Evolutionary conservation across 2,329 filamentous ascomycete species (phyloP), one percentile per base, ranked within the genome.

Genomic region (Fusarium fujikuroi): DNA sequence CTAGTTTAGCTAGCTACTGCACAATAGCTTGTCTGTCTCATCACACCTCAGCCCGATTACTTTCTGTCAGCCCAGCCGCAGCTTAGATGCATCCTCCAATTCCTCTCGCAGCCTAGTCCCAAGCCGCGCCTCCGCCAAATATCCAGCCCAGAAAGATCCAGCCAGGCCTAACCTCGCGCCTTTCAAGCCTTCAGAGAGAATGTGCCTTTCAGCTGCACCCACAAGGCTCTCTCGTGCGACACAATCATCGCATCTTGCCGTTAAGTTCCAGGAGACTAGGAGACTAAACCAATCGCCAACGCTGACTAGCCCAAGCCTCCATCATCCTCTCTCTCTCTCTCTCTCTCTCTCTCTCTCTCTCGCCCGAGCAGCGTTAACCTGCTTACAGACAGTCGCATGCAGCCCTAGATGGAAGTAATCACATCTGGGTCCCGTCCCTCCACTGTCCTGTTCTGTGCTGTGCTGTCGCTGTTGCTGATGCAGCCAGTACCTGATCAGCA

Each of bases 111-210:
- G 63, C 57, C 68, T 75, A 76, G 73, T 54, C 60, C 44, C 65
- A 64, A 66, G 63, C 73, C 66, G 43, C 62, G 66, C 65, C 76
- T 71, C 71, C 65, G 65, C 68, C 67, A 75, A 66, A 74, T 66
- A 73, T 65, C 58, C 62, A 70, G 61, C 63, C 75, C 66, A 73
- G 63, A 63, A 42, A 47, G 60, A 69, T 72, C 73, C 67, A 67
- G 72, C 54, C 71, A 70, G 70, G 65, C 75, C 67, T 57, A 63
- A 59, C 63, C 60, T 70, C 54, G 59, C 36, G 53, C 61, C 43
- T 57, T 44, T 60, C 34, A 64, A 73, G 70, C 69, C 70, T 73
- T 47, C n/a, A 12, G n/a, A 28, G 25, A 42, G 36, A 68, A 68
- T 63, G 42, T 68, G 25, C 47, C 62, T 47, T 67, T 53, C 44